phyloP scores from a whole-genome alignment of 768 basidiomycete species.

The Lentinula sp. region DNA sequence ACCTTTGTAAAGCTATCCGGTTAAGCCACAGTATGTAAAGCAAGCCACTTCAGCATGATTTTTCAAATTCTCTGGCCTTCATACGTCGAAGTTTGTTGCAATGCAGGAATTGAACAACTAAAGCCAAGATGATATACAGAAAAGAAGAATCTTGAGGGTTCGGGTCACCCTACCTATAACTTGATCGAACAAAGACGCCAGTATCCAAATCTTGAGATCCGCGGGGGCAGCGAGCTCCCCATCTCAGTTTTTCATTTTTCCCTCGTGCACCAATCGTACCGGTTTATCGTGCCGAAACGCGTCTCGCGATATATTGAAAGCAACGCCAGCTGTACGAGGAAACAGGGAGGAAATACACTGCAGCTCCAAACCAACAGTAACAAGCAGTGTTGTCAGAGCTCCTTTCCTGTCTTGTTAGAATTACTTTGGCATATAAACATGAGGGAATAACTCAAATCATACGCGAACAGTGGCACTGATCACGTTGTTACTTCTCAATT shows the following conservation, averaged over 20 bases:
- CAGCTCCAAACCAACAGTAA: neutral
- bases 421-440: neutral
- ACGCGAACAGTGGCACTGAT: neutral
- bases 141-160: neutral
- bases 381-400: neutral
- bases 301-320: neutral
- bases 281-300: neutral
- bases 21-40: slow-evolving; percentile 4
- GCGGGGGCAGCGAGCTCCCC: neutral
- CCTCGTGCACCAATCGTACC: neutral
- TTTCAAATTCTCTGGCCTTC: neutral
- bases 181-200: slow-evolving; percentile 2
- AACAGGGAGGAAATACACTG: neutral
- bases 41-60: neutral
- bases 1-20: neutral
- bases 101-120: neutral
- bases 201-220: slow-evolving; percentile 4
- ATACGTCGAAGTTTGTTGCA: neutral
- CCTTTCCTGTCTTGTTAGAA: neutral
- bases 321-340: too few species aligned
- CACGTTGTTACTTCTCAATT: neutral
- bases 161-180: neutral
- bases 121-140: neutral
- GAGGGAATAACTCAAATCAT: neutral
- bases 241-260: neutral